phyloP scores from a whole-genome alignment of 2,329 filamentous ascomycete genomes.

The Cladosporium colombiae region DNA sequence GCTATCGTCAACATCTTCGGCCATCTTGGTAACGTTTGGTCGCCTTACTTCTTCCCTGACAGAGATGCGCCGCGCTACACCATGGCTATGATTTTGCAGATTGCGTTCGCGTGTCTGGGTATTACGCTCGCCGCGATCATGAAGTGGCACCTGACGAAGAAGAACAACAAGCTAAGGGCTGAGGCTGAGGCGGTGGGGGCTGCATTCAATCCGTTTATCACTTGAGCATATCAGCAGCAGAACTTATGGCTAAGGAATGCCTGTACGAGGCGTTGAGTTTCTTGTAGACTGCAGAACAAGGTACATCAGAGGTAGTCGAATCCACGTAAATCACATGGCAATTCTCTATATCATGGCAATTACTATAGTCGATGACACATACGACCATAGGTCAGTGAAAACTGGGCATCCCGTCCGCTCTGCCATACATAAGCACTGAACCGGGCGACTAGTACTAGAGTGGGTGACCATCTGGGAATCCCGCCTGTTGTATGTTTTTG shows the following conservation, averaged over 20 bases:
- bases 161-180: constrained; percentile 19
- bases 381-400: too few species aligned
- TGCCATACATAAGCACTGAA: too few species aligned
- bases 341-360: too few species aligned
- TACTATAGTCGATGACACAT: too few species aligned
- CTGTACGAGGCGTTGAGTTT: too few species aligned
- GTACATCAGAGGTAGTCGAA: too few species aligned
- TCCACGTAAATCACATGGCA: too few species aligned
- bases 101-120: constrained; percentile 17
- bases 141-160: constrained; percentile 21
- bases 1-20: constrained; percentile 54
- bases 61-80: constrained; percentile 17
- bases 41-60: constrained; percentile 43
- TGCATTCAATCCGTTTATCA: constrained; percentile 11
- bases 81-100: constrained; percentile 22
- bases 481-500: too few species aligned
- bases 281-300: too few species aligned
- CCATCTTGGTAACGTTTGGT: constrained; percentile 44
- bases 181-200: constrained; percentile 9
- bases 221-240: not conserved
- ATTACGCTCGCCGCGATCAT: constrained; percentile 12
- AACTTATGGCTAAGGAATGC: not conserved
- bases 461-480: too few species aligned
- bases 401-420: too few species aligned
- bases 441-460: too few species aligned